These are phyloP conservation scores for Coccomyxa subellipsoidea DNA, from an alignment of 163 green algal species.

Conservation along the genomic window DNA sequence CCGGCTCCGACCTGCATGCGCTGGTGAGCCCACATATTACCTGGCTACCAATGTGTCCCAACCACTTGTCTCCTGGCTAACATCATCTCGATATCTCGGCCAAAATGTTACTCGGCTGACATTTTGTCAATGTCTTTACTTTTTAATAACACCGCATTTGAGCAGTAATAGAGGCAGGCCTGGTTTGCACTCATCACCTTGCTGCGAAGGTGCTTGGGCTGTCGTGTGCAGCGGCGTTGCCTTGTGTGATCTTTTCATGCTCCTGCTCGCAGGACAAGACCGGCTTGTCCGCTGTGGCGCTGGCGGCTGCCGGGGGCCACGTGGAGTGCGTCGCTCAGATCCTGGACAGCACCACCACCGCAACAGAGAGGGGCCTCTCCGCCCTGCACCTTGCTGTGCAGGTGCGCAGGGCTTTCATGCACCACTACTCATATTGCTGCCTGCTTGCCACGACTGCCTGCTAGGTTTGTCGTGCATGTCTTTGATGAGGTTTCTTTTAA, in stretches of 20 bases:
- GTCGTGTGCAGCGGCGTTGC: too few relatives aligned
- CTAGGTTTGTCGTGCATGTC: not conserved
- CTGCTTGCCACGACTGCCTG: not conserved
- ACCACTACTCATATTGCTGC: not conserved
- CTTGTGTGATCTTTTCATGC: too few relatives aligned
- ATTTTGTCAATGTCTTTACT: too few relatives aligned
- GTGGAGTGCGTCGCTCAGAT: conserved; percentile 45
- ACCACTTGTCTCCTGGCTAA: not conserved
- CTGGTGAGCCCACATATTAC: not conserved
- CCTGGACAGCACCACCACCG: conserved; percentile 26
- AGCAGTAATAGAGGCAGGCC: too few relatives aligned
- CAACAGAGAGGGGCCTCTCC: conserved; percentile 30
- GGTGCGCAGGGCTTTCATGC: not conserved
- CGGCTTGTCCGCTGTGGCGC: conserved; percentile 42
- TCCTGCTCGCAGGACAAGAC: conserved; percentile 27
- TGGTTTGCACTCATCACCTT: too few relatives aligned
- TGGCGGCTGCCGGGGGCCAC: conserved; percentile 47
- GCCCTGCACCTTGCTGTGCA: conserved; percentile 52
- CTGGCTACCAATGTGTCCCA: too few relatives aligned
- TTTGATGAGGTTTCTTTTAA: not conserved
- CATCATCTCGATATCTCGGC: too few relatives aligned
- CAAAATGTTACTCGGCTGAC: too few relatives aligned
- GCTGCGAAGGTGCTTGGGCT: too few relatives aligned
- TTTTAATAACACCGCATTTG: too few relatives aligned
- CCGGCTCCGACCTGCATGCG: not conserved